A percentile compares a stretch with the other conserved stretches of the same genome.
Conservation (phyloP, 306 rosid genomes). For the Hippophae rhamnoides region DNA sequence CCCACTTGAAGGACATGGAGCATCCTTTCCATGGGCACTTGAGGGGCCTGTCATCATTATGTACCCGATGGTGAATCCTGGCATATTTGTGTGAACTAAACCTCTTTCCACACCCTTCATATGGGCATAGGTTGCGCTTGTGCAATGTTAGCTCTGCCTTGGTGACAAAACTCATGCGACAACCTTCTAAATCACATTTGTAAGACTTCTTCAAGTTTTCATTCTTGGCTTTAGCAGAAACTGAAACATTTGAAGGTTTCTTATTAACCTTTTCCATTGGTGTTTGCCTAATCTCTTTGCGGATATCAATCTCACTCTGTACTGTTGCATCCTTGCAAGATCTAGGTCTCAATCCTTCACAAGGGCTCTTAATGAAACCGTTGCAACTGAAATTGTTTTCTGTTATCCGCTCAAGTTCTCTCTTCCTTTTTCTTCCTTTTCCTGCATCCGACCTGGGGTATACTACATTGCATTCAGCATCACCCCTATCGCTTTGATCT, state of each 20-base stretch:
- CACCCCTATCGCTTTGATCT: slow-evolving; percentile 27
- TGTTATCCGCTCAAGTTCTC: slow-evolving; percentile 34
- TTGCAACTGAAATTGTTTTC: slow-evolving; percentile 20
- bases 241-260: slow-evolving; percentile 27
- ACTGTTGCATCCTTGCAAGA: slow-evolving; percentile 31
- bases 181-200: slow-evolving; percentile 72
- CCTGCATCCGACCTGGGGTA: slow-evolving; percentile 22
- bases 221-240: slow-evolving; percentile 32
- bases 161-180: slow-evolving; percentile 65
- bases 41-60: slow-evolving; percentile 80
- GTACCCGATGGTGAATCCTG: slow-evolving; percentile 76
- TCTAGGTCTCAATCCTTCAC: slow-evolving; percentile 90
- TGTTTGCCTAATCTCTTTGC: slow-evolving; percentile 25
- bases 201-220: slow-evolving; percentile 32
- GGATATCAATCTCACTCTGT: slow-evolving; percentile 17
- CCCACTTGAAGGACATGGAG: slow-evolving; percentile 96
- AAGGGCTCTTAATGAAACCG: slow-evolving; percentile 68
- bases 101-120: slow-evolving; percentile 86
- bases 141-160: slow-evolving; percentile 64
- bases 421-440: slow-evolving; percentile 38
- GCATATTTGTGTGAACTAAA: slow-evolving; percentile 92
- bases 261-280: slow-evolving; percentile 34
- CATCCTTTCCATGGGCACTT: slow-evolving; percentile 99
- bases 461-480: slow-evolving; percentile 22
- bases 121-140: slow-evolving; percentile 75